phyloP scores from a whole-genome alignment of 2,329 filamentous ascomycete species.

The Neonectria coccinea region DNA sequence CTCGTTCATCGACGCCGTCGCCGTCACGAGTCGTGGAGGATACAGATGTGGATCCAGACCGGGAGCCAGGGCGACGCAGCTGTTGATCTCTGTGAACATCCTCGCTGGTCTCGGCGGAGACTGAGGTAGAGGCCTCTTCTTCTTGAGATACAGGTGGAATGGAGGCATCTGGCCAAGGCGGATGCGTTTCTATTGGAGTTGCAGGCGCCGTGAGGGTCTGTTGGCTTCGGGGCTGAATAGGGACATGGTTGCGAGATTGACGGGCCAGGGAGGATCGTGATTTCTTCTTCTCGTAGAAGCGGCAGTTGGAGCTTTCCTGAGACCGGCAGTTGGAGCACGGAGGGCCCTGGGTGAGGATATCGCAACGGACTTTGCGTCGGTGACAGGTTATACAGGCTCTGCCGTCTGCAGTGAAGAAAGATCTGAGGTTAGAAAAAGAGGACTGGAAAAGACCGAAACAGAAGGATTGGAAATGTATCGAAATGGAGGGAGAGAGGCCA shows the following conservation, averaged over 20 bases:
- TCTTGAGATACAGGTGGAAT: background rate
- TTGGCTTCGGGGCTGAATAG: constrained; percentile 59
- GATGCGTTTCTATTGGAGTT: constrained; percentile 33
- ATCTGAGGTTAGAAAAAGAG: constrained; percentile 1
- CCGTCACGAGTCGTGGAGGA: constrained; percentile 34
- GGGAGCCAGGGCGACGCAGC: constrained; percentile 24
- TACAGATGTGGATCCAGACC: background rate
- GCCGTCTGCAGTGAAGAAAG: constrained; percentile 43
- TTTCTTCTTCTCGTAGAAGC: constrained; percentile 62
- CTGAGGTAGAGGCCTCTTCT: constrained; percentile 15
- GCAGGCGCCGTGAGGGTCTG: constrained; percentile 46
- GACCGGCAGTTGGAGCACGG: constrained; percentile 62
- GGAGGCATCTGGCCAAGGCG: constrained; percentile 30
- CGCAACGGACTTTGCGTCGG: constrained; percentile 63
- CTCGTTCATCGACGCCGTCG: constrained; percentile 56
- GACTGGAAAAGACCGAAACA: background rate
- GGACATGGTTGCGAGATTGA: constrained; percentile 50
- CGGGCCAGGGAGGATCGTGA: constrained; percentile 50
- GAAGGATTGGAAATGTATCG: background rate
- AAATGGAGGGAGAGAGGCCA: background rate
- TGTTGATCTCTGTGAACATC: background rate
- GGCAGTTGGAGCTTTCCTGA: constrained; percentile 56
- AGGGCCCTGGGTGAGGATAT: constrained; percentile 58
- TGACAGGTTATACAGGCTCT: constrained; percentile 62
- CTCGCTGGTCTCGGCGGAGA: background rate